A percentile compares a stretch with the other conserved stretches of the same genome.
Evolutionary conservation across 140 eudicot genomes (phyloP).

Genomic region (Oenanthe javanica): DNA sequence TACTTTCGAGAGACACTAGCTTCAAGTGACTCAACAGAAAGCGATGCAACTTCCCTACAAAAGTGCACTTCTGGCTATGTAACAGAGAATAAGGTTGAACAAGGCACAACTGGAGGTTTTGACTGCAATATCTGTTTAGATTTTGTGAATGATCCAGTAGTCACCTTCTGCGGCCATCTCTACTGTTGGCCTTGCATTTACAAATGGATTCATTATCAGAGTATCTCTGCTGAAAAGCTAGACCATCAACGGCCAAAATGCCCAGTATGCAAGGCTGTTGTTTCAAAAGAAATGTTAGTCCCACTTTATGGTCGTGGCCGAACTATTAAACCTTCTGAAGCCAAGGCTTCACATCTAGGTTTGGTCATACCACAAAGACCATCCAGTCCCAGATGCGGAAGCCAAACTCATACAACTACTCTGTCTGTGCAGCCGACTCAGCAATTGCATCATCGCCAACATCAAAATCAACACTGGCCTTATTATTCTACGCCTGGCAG

Average conservation of each 20-base stretch:
- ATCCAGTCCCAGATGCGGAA: constrained; percentile 29
- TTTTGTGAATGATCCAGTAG: constrained; percentile 69
- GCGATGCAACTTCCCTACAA: constrained; percentile 20
- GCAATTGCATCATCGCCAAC: constrained; percentile 20
- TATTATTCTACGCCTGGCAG: background rate
- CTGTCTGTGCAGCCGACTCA: constrained; percentile 12
- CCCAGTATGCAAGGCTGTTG: constrained; percentile 75
- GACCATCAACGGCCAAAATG: constrained; percentile 45
- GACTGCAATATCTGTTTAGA: constrained; percentile 90
- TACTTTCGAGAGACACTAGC: constrained; percentile 28
- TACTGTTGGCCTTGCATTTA: constrained; percentile 96
- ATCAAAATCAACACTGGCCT: constrained; percentile 28
- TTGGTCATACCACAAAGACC: constrained; percentile 54
- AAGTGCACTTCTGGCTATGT: constrained; percentile 35
- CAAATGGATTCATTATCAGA: constrained; percentile 61
- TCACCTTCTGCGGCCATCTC: constrained; percentile 87
- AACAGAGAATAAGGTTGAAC: constrained; percentile 26
- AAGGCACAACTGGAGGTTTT: constrained; percentile 35
- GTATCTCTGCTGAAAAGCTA: constrained; percentile 22
- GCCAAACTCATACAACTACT: background rate
- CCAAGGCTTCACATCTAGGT: constrained; percentile 18
- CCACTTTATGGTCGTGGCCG: constrained; percentile 77
- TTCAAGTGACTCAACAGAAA: constrained; percentile 20
- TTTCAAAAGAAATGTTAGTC: constrained; percentile 50
- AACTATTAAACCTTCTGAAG: constrained; percentile 25